Conservation (phyloP, 163 green algal genomes). For the Prototheca wickerhamii region DNA sequence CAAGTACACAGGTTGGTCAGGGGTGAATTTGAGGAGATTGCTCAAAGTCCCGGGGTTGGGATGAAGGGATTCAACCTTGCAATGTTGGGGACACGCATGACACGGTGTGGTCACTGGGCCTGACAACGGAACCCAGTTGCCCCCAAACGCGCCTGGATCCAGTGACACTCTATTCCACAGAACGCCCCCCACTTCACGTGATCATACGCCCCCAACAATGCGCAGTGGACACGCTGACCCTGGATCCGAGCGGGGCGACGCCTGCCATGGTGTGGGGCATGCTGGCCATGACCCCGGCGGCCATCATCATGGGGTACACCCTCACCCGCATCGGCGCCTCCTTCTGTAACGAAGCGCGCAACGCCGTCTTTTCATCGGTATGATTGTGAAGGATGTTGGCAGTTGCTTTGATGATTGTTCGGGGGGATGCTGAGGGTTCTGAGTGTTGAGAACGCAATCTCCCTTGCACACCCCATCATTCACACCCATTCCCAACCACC, state of each 20-base stretch:
- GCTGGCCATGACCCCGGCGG: constrained; percentile 37
- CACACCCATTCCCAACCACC: too few relatives aligned
- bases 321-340: constrained; percentile 54
- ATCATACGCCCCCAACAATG: background rate
- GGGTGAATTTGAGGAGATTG: background rate
- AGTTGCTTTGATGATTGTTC: too few relatives aligned
- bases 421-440: too few relatives aligned
- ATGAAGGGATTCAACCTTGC: too few relatives aligned
- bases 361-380: constrained; percentile 87
- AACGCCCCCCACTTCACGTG: too few relatives aligned
- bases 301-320: constrained; percentile 72
- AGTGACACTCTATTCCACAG: too few relatives aligned
- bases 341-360: constrained; percentile 76
- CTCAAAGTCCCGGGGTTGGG: background rate
- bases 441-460: background rate
- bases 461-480: background rate
- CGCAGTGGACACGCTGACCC: constrained; percentile 65
- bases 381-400: too few relatives aligned
- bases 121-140: too few relatives aligned
- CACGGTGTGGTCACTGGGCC: too few relatives aligned
- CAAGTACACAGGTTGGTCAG: constrained; percentile 53
- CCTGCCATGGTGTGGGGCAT: constrained; percentile 24
- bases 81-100: too few relatives aligned
- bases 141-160: too few relatives aligned
- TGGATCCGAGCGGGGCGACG: constrained; percentile 35